These are phyloP conservation scores for Ascochyta koolunga DNA, from an alignment of 2,329 filamentous ascomycete species.

Conservation along the genomic window DNA sequence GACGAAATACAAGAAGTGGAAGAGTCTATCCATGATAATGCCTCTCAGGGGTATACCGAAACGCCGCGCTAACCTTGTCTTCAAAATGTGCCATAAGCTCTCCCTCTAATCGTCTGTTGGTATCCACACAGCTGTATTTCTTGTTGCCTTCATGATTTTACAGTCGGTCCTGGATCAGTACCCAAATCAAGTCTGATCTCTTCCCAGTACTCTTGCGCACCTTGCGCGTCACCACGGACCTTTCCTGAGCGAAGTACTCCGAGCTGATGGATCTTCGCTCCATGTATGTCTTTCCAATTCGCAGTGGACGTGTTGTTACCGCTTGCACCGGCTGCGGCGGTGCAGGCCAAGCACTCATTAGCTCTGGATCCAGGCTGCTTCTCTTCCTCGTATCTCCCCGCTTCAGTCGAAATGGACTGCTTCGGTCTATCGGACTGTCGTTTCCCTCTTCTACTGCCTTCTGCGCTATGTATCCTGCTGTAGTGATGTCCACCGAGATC, in stretches of 20 bases:
- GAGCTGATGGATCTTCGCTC: constrained; percentile 11
- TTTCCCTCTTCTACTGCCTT: background rate
- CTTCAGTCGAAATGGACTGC: constrained; percentile 38
- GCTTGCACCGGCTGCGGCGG: constrained; percentile 19
- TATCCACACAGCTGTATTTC: too few species aligned
- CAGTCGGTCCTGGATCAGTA: constrained; percentile 8
- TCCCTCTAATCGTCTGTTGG: background rate
- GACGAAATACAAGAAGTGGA: constrained; percentile 23
- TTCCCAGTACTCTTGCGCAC: constrained; percentile 6
- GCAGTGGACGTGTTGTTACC: background rate
- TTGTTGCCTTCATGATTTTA: background rate
- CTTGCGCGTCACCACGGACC: background rate
- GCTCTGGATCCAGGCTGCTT: constrained; percentile 22
- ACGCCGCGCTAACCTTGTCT: constrained; percentile 16
- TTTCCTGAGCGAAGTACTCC: constrained; percentile 14
- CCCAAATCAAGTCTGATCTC: constrained; percentile 2
- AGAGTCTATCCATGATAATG: constrained; percentile 19
- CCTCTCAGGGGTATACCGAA: constrained; percentile 26
- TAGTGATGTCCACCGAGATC: constrained; percentile 4
- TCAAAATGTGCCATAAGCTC: background rate
- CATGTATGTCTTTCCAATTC: constrained; percentile 4
- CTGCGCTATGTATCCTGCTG: background rate
- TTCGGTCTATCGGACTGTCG: constrained; percentile 39
- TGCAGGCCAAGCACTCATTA: constrained; percentile 26
- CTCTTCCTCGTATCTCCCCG: constrained; percentile 32